Evolutionary conservation across 139 green algal species (phyloP), one percentile per base, ranked within the genome.

Genomic region (Chlamydomonas applanata): DNA sequence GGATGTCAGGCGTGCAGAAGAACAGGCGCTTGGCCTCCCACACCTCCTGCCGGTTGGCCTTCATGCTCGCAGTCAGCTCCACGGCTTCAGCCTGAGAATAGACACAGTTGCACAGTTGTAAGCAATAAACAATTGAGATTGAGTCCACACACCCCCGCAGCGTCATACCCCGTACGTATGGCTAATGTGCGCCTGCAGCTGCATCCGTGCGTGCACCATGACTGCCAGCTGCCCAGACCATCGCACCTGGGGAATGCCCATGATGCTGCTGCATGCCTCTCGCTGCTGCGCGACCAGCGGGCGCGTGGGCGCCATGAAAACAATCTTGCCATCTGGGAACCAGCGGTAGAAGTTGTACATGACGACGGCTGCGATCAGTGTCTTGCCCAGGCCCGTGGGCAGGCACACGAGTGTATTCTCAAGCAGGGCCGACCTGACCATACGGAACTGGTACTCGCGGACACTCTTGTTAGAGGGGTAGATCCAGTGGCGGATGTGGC

Each of bases 341-440:
- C 78, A 87, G 34, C 94, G 85, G 69, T 88, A 92, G 78, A 93
- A 98, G 82, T 99, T 99, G 87, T 90, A 83, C 82, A 91, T 91
- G 25, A 91, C 91, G 19, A 98, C 96, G 9, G 94, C 93, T 17
- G 95, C 96, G 29, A 99, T 94, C 16, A 97, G 83, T 20, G 96
- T 98, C 89, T 99, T 98, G 67, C 96, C 96, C 34, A 98, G 85
- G 17, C 96, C 96, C 0, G 95, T 98, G 62, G 96, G 96, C 69
- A 99, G 87, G 76, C 89, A 96, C 24, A 97, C 90, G 22, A 99
- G 85, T 4, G 92, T 97, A 83, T 99, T 99, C 74, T 81, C 57
- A 40, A 94, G 90, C 44, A 98, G 85, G 30, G 91, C 90, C 3
- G 81, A 80, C 29, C 82, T 68, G 19, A 79, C 68, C 72, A 97